Evolutionary conservation across 2,329 filamentous ascomycete genomes (phyloP).

Genomic region (Penicillium sp.): DNA sequence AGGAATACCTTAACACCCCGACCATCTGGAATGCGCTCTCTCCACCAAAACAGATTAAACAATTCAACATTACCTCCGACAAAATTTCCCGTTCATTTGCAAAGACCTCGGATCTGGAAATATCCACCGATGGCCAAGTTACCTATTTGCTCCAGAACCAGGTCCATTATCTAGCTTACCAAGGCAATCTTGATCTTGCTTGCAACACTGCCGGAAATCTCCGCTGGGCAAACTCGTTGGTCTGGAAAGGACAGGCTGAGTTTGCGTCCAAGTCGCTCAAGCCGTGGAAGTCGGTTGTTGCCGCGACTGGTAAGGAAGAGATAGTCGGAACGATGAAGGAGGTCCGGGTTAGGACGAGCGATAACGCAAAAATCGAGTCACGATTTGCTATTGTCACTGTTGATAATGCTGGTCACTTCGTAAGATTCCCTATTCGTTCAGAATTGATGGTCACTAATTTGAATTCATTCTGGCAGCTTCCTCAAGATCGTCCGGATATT

Average conservation of each 20-base stretch:
- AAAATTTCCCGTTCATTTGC: conserved; percentile 13
- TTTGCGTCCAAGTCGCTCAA: conserved; percentile 17
- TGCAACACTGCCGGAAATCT: conserved; percentile 29
- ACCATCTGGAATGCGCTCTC: conserved; percentile 19
- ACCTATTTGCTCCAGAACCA: conserved; percentile 13
- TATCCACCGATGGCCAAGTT: conserved; percentile 13
- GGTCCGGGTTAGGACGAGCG: conserved; percentile 2
- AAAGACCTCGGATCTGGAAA: conserved; percentile 6
- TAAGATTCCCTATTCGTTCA: not conserved
- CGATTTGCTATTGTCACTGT: conserved; percentile 17
- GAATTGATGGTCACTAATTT: not conserved
- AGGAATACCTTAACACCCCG: conserved; percentile 23
- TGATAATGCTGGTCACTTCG: conserved; percentile 13
- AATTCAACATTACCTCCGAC: conserved; percentile 11
- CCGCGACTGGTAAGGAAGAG: conserved; percentile 3
- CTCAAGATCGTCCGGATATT: conserved; percentile 11
- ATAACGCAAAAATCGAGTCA: not conserved
- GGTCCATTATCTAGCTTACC: conserved; percentile 24
- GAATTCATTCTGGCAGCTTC: not conserved
- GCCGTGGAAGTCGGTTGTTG: conserved; percentile 17
- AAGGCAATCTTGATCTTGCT: conserved; percentile 27
- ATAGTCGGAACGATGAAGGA: conserved; percentile 14
- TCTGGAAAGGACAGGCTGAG: conserved; percentile 26
- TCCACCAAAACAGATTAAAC: conserved; percentile 11
- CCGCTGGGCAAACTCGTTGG: conserved; percentile 23